Base-by-base conservation (phyloP, 148 eudicot genomes). In the Diospyros kaki region DNA sequence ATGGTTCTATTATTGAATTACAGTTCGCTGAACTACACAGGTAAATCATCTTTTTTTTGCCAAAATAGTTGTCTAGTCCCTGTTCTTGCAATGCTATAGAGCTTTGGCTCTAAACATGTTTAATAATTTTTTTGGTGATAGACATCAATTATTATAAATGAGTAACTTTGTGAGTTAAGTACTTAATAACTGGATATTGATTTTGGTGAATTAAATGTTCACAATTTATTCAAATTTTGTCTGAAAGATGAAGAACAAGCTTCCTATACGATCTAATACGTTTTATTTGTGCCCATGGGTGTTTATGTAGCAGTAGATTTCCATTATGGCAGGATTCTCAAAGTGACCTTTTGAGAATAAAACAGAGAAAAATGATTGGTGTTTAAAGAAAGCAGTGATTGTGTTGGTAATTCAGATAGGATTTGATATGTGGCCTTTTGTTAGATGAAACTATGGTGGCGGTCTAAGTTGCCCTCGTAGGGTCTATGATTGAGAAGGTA, bases 11-110 rank as follows among this genome's bases (percentile, higher is more conserved):
- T 90, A 74, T 88, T 88, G 77, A 93, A 93, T 75, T 93, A 92
- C 79, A 93, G 98, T 82, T 92, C 96, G 68, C 94, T 93, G 77
- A 93, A 93, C 83, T 93, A 91, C 76, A 93, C 93, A 80, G 98
- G 98, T 93, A 82, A 28, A 28, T 28, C 28, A 28, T 28, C 62
- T 15, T 62, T 64, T 10, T 38, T 39, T 6, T 13, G 38, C 28
- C 28, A 28, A 28, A 28, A 28, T 28, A 28, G 28, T 28, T 28
- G 28, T 0, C 28, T 28, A 28, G 28, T 28, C 28, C 28, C 28
- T 28, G 28, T 28, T 28, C 28, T 28, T 28, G 28, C 28, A 28
- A 0, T 28, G 28, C 28, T 28, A 0, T 28, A 28, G 28, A 28
- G 28, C 28, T 28, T 28, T 28, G 28, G 28, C 28, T 28, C 28